Evolutionary conservation across 164 flowering plant genomes (phyloP).

Genomic region (Umbilicus rupestris): DNA sequence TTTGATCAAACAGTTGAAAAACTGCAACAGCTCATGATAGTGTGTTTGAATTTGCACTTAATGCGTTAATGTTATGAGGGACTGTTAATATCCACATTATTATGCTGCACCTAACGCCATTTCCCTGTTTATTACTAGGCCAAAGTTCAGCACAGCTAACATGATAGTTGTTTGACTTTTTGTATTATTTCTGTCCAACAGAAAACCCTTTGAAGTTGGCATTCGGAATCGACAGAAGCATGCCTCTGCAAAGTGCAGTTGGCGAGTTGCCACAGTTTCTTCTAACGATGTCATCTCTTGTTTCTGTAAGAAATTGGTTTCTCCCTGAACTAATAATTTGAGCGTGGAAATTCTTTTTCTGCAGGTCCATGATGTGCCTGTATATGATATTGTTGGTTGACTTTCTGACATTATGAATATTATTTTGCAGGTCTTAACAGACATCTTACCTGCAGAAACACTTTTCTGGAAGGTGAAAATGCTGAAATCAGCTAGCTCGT

Average conservation of each 20-base stretch:
- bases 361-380: neutral
- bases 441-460: constrained; percentile 43
- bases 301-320: constrained; percentile 35
- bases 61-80: no score
- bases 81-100: no score
- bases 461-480: constrained; percentile 59
- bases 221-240: constrained; percentile 24
- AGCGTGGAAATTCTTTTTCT: neutral
- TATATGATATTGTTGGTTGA: neutral
- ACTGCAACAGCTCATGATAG: no score
- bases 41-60: no score
- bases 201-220: constrained; percentile 35
- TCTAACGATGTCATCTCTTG: constrained; percentile 26
- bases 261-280: constrained; percentile 29
- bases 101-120: neutral
- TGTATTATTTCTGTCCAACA: constrained; percentile 11
- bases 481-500: constrained; percentile 44
- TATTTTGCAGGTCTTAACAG: constrained; percentile 38
- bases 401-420: constrained; percentile 13
- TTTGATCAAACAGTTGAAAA: no score
- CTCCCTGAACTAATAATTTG: neutral
- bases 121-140: neutral
- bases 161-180: neutral
- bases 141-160: neutral
- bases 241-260: constrained; percentile 28